phyloP scores from a whole-genome alignment of 441 rosid genomes.

The Aleurites moluccanus region DNA sequence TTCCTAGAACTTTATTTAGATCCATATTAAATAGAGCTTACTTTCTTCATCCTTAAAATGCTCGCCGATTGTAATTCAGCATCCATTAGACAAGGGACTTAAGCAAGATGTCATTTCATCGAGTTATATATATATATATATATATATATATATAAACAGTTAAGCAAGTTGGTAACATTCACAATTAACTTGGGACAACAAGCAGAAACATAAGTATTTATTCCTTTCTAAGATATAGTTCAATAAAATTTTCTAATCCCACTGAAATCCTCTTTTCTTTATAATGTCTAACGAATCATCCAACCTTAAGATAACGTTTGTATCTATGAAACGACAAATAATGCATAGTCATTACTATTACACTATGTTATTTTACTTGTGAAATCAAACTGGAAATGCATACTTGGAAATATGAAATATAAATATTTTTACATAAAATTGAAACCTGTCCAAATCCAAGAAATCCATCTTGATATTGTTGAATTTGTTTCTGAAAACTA shows the following conservation, averaged over 20 bases:
- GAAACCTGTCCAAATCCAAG: too few relatives aligned
- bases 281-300: constrained; percentile 17
- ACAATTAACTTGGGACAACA: not conserved
- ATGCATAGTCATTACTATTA: not conserved
- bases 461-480: too few relatives aligned
- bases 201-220: not conserved
- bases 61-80: too few relatives aligned
- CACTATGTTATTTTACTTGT: constrained; percentile 16
- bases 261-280: not conserved
- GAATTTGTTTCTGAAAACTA: too few relatives aligned
- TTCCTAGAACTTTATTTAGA: too few relatives aligned
- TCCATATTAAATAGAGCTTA: too few relatives aligned
- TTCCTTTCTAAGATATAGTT: not conserved
- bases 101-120: not conserved
- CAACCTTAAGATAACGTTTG: constrained; percentile 7
- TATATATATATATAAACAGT: not conserved
- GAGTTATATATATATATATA: not conserved
- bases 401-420: too few relatives aligned
- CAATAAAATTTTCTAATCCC: not conserved
- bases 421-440: too few relatives aligned
- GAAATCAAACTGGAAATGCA: too few relatives aligned
- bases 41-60: too few relatives aligned
- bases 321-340: constrained; percentile 12
- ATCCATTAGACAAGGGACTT: too few relatives aligned
- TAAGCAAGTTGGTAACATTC: not conserved